Evolutionary conservation across 1,284 basidiomycete species (phyloP), one percentile per base, ranked within the genome.

Genomic region (Leccinum proximum): DNA sequence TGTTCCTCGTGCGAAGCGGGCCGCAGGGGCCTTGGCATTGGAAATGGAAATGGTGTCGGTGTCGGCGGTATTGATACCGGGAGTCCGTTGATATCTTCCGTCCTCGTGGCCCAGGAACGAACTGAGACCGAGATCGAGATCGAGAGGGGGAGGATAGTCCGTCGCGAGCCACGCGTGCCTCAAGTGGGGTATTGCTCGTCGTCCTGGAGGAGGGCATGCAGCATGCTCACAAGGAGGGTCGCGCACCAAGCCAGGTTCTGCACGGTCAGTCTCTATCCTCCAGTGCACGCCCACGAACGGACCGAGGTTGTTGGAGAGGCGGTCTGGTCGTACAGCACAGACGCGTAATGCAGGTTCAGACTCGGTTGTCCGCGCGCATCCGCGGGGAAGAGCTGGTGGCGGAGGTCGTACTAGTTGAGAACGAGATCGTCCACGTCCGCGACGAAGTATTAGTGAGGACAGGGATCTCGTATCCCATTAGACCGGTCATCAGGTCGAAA

Each of bases 211-310:
- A 82, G 68, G 0, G 66, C 70, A 2, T 69, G 69, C 14, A 30
- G 76, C 5, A 75, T 74, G 62, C 80, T 78, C 58, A 84, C 75
- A 85, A 74, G 1, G 78, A 75, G 62, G 79, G 74, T 0, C 30
- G 82, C 82, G 65, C 84, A 85, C 58, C 76, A 76, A 0, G 75
- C 71, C 2, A 85, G 73, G 16, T 76, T 67, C 18, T 75, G 72
- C 1, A 76, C 68, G 0, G 78, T 69, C 42, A 84, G 74, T 80
- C 67, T 84, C 82, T 78, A 82, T 82, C 38, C 80, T 73, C 83
- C 83, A 85, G 67, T 84, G 80, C 10, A 85, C 77, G 1, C 77
- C 79, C 1, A 81, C 69, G 68, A 82, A 84, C 0, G 78, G 76
- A 3, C 66, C 67, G 0, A 74, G 50, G 10, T 80, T 76, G 0